A percentile compares a stretch with the other conserved stretches of the same genome.
phyloP scores from a whole-genome alignment of 2,329 filamentous ascomycete genomes.

The Clarireedia hainanense region DNA sequence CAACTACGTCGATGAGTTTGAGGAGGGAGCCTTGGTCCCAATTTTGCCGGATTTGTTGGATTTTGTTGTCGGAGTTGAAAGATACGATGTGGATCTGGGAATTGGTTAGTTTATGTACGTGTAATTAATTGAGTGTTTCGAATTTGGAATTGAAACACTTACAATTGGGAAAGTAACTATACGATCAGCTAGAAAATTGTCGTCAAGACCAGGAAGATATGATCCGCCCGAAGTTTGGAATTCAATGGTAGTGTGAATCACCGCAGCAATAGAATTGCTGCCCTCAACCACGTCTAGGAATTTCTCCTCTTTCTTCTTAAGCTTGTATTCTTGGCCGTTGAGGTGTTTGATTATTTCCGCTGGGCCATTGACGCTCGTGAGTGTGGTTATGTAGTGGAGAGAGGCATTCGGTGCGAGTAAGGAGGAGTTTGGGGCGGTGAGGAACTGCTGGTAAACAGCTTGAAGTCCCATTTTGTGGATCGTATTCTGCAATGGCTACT shows the following conservation, averaged over 20 bases:
- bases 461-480: slow-evolving; percentile 39
- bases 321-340: slow-evolving; percentile 57
- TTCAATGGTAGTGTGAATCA: slow-evolving; percentile 76
- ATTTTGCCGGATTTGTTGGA: slow-evolving; percentile 77
- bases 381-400: slow-evolving; percentile 84
- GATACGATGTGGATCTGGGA: slow-evolving; percentile 76
- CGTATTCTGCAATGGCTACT: background rate
- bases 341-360: slow-evolving; percentile 80
- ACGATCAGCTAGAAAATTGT: slow-evolving; percentile 86
- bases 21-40: slow-evolving; percentile 95
- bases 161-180: slow-evolving; percentile 75
- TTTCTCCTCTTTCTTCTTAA: slow-evolving; percentile 78
- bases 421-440: slow-evolving; percentile 56
- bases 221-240: slow-evolving; percentile 75
- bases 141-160: slow-evolving; percentile 32
- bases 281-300: slow-evolving; percentile 69
- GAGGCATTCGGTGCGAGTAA: slow-evolving; percentile 58
- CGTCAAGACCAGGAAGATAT: slow-evolving; percentile 82
- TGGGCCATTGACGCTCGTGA: slow-evolving; percentile 62
- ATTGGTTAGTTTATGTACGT: slow-evolving; percentile 12
- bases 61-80: slow-evolving; percentile 70
- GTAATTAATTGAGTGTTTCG: background rate
- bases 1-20: slow-evolving; percentile 91
- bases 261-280: slow-evolving; percentile 59
- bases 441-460: slow-evolving; percentile 62